Evolutionary conservation across 148 eudicot genomes (phyloP).

Genomic region (Camellia japonica): DNA sequence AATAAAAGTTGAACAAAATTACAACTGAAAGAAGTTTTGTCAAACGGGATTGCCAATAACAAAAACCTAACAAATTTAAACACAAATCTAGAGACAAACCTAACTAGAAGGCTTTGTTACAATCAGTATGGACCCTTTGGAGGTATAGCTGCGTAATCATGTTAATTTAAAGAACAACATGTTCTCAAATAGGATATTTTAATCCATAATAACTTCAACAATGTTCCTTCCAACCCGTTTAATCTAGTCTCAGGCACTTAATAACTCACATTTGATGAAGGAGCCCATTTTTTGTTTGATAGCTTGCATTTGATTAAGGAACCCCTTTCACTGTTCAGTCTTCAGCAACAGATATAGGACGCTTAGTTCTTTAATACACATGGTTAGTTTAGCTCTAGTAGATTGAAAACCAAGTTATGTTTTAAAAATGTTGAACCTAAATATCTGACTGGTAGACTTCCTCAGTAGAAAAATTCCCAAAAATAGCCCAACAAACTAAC

Average conservation of each 20-base stretch:
- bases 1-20: no score
- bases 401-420: neutral
- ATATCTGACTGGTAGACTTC: neutral
- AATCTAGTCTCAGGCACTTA: neutral
- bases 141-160: neutral
- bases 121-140: neutral
- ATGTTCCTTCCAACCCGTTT: neutral
- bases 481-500: conserved; percentile 4
- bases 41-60: no score
- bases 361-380: neutral
- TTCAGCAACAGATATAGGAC: neutral
- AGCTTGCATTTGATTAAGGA: neutral
- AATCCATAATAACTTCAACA: neutral
- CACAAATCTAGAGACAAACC: neutral
- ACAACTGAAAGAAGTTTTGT: no score
- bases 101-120: neutral
- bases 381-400: neutral
- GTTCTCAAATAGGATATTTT: neutral
- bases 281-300: neutral
- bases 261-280: neutral
- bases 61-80: no score
- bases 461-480: neutral
- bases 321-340: neutral
- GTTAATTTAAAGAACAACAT: neutral
- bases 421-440: neutral